A percentile compares a stretch with the other conserved stretches of the same genome.
Conservation (phyloP, 2,329 filamentous ascomycete species). For the Alternaria consortialis region DNA sequence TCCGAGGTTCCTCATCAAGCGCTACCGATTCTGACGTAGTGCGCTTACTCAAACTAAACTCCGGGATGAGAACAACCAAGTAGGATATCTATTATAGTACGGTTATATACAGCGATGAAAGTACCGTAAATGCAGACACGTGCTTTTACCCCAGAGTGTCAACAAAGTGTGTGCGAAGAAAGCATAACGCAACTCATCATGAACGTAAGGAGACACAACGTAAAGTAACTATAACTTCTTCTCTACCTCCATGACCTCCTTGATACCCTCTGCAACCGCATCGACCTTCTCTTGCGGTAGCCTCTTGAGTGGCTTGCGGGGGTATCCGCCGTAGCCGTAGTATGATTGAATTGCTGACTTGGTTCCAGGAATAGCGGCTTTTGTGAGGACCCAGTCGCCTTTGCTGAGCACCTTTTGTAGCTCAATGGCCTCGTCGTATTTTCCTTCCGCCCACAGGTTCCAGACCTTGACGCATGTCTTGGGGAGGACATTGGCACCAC, state of each 20-base stretch:
- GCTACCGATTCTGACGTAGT: background rate
- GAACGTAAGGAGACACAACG: conserved; percentile 4
- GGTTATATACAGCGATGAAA: conserved; percentile 27
- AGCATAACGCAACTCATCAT: conserved; percentile 5
- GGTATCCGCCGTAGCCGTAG: conserved; percentile 82
- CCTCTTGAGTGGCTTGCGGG: conserved; percentile 75
- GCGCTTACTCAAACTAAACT: background rate
- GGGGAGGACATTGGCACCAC: conserved; percentile 84
- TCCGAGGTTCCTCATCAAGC: background rate
- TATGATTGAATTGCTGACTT: conserved; percentile 83
- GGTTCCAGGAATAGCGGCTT: conserved; percentile 84
- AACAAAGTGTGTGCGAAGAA: conserved; percentile 7
- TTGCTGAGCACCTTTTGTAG: conserved; percentile 80
- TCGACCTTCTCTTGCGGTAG: conserved; percentile 65
- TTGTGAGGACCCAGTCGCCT: conserved; percentile 84
- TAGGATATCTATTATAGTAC: conserved; percentile 20
- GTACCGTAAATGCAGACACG: conserved; percentile 23
- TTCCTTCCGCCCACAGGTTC: conserved; percentile 77
- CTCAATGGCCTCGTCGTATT: conserved; percentile 76
- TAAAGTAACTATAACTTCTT: conserved; percentile 46
- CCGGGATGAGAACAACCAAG: conserved; percentile 1
- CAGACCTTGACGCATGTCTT: conserved; percentile 82
- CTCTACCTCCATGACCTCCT: conserved; percentile 73
- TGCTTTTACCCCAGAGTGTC: conserved; percentile 16
- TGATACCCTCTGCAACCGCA: conserved; percentile 52